A percentile compares a stretch with the other conserved stretches of the same genome.
Conservation (phyloP, 306 rosid species). For the Quercus rubra region DNA sequence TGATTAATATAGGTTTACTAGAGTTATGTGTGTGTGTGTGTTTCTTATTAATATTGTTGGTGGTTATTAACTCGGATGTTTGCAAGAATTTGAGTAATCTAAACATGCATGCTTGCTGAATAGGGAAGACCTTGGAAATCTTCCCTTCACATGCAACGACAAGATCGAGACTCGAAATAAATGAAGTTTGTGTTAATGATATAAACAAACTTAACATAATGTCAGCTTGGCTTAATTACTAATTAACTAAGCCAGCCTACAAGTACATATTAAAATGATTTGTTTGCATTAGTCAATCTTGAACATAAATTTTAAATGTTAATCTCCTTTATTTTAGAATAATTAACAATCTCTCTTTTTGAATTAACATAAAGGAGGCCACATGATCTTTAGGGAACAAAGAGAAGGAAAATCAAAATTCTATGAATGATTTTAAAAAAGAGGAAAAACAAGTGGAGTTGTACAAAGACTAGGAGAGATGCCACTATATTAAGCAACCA, state of each 20-base stretch:
- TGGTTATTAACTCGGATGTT: background rate
- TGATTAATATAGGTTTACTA: no score
- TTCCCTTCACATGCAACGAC: conserved; percentile 27
- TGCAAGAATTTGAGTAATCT: conserved; percentile 15
- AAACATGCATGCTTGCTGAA: conserved; percentile 12
- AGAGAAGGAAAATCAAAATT: background rate
- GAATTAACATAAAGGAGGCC: background rate
- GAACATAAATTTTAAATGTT: background rate
- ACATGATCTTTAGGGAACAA: background rate
- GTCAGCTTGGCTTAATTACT: background rate
- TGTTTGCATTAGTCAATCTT: no score
- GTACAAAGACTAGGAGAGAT: conserved; percentile 14
- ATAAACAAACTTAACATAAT: background rate
- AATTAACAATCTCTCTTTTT: background rate
- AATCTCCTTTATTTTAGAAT: background rate
- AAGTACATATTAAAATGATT: background rate
- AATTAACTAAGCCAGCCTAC: background rate
- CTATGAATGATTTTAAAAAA: background rate
- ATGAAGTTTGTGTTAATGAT: background rate
- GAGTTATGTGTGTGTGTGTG: no score
- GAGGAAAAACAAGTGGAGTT: background rate
- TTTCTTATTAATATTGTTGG: background rate
- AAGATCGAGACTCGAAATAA: conserved; percentile 15
- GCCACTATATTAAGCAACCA: conserved; percentile 37
- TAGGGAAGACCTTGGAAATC: conserved; percentile 24